phyloP scores from a whole-genome alignment of 31 red algal genomes.

The Bonnemaisonia californica region DNA sequence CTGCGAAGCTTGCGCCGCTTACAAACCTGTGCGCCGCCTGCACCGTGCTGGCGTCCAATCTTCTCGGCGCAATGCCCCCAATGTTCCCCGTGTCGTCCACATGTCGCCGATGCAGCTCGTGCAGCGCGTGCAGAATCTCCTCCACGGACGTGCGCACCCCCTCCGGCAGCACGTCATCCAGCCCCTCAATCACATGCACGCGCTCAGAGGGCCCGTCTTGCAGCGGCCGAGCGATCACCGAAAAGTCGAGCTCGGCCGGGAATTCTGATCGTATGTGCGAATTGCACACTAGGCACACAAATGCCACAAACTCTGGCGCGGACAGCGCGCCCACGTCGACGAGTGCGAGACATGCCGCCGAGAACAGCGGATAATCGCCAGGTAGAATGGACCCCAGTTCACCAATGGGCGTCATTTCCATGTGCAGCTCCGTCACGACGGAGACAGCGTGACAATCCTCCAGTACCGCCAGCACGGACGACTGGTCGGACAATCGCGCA shows the following conservation, averaged over 20 bases:
- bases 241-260: not conserved
- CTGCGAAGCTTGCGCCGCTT: not conserved
- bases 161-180: not conserved
- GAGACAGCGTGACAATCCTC: conserved; percentile 65
- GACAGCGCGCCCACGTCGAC: conserved; percentile 39
- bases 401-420: conserved; percentile 75
- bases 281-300: conserved; percentile 45
- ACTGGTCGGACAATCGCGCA: conserved; percentile 14
- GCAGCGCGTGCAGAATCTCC: not conserved
- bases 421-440: conserved; percentile 24
- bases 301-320: conserved; percentile 41
- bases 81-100: not conserved
- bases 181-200: not conserved
- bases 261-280: conserved; percentile 3
- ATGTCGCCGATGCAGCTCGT: not conserved
- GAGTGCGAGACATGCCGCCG: conserved; percentile 57
- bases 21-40: not conserved
- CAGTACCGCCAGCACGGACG: conserved; percentile 60
- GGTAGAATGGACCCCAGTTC: conserved; percentile 54
- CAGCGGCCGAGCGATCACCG: not conserved
- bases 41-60: not conserved
- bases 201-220: not conserved
- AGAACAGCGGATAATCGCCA: conserved; percentile 54
- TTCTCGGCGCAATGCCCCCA: not conserved
- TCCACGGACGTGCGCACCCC: not conserved